Evolutionary conservation across 768 basidiomycete species (phyloP), one percentile per base, ranked within the genome.

Genomic region (Baorangia bicolor): DNA sequence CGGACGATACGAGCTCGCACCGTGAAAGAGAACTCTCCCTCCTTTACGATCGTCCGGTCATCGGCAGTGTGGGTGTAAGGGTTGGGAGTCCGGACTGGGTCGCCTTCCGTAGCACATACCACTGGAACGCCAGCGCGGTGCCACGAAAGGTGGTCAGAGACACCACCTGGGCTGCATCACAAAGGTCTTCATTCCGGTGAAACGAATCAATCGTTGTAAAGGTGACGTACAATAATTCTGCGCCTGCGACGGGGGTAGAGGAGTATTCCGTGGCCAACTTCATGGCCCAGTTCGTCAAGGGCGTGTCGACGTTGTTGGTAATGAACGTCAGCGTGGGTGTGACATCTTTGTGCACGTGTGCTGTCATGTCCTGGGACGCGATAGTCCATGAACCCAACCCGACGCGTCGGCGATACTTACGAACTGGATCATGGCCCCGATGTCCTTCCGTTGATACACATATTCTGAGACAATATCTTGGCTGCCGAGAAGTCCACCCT

Each of bases 391-490:
- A 46, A 21, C 16, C 4, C n/a, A 28, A 23, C 20, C 10, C 2
- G 11, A 30, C 20, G 1, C 77, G 44, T 79, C 78, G 1, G 77
- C 77, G 51, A 44, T 71, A 75, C 67, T 78, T 48, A 78, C 78
- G 23, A 79, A 62, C 52, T 81, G 69, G 62, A 78, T 73, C 76
- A 83, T 81, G 0, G 78, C 83, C 40, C 76, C 76, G 27, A 84
- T 76, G n/a, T 74, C 69, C 44, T 72, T 70, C 5, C 76, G 77
- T 12, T 73, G 59, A 43, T 68, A 74, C 62, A 79, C 78, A 69
- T 85, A 84, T 31, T 64, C 68, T 27, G 75, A 73, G 3, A 79
- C 82, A 51, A 85, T 74, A 6, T 81, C 82, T 58, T 82, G 81
- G 28, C 78, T 46, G 12, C 49, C 51, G 14, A 65, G 49, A 28